phyloP scores from a whole-genome alignment of 345 rosid species.

The Melaleuca alternifolia region DNA sequence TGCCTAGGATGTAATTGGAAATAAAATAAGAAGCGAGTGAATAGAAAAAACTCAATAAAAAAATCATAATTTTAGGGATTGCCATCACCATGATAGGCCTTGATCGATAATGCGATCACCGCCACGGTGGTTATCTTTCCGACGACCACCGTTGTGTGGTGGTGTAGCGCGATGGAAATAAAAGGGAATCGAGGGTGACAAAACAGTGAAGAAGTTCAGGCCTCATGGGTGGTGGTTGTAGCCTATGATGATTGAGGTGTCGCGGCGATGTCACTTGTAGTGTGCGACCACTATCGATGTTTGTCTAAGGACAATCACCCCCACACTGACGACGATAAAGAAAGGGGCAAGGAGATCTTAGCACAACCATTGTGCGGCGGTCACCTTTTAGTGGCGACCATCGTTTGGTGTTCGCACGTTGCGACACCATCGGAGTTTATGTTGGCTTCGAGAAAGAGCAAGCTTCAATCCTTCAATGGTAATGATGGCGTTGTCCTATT shows the following conservation, averaged over 20 bases:
- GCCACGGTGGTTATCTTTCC: neutral
- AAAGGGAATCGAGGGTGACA: neutral
- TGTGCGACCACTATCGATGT: neutral
- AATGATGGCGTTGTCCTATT: neutral
- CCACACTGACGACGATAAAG: neutral
- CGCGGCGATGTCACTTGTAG: neutral
- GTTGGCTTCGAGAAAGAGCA: neutral
- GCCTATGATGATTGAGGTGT: neutral
- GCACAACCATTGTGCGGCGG: neutral
- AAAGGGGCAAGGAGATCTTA: neutral
- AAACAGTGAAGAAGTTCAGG: neutral
- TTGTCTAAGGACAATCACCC: neutral
- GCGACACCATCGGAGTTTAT: neutral
- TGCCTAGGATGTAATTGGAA: neutral
- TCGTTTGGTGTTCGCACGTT: neutral
- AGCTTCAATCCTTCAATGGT: neutral
- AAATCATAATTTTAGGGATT: neutral
- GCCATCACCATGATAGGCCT: neutral
- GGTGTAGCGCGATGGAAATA: neutral
- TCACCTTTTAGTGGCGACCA: neutral
- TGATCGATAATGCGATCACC: neutral
- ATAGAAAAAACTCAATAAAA: neutral
- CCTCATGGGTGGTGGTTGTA: neutral
- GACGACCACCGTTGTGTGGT: neutral
- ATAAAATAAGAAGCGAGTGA: neutral